Conservation (phyloP, 2,329 filamentous ascomycete genomes). For the Bisporella sp. region DNA sequence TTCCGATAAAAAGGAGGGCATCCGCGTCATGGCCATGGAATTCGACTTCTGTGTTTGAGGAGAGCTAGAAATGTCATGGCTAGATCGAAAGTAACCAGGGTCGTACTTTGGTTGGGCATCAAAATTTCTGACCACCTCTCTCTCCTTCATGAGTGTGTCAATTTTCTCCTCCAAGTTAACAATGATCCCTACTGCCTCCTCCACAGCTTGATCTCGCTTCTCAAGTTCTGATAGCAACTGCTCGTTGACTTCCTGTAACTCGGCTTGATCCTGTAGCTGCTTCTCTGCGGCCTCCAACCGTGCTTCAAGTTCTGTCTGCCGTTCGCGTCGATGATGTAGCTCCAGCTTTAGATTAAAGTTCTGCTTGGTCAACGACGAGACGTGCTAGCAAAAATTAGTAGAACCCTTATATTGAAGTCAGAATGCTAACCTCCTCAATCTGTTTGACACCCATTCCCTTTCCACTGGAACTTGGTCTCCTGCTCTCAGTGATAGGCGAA, state of each 20-base stretch:
- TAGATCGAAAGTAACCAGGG: constrained; percentile 14
- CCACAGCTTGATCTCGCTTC: constrained; percentile 62
- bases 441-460: constrained; percentile 54
- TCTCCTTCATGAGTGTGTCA: constrained; percentile 45
- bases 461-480: constrained; percentile 23
- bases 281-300: constrained; percentile 46
- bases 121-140: constrained; percentile 44
- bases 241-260: constrained; percentile 51
- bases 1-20: constrained; percentile 61
- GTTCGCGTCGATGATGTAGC: constrained; percentile 61
- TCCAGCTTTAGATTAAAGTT: constrained; percentile 74
- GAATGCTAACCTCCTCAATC: constrained; percentile 52
- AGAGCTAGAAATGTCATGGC: constrained; percentile 17
- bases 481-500: constrained; percentile 24
- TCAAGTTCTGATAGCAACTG: constrained; percentile 53
- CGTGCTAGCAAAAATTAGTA: constrained; percentile 36
- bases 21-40: constrained; percentile 40
- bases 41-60: neutral
- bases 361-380: constrained; percentile 65
- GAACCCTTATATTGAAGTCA: neutral
- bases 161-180: constrained; percentile 55
- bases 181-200: constrained; percentile 65
- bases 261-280: constrained; percentile 32
- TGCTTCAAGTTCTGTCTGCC: constrained; percentile 52
- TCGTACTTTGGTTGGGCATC: constrained; percentile 30